Evolutionary conservation across 495 filamentous ascomycete species (phyloP), one percentile per base, ranked within the genome.

Genomic region (Tuber magnatum): DNA sequence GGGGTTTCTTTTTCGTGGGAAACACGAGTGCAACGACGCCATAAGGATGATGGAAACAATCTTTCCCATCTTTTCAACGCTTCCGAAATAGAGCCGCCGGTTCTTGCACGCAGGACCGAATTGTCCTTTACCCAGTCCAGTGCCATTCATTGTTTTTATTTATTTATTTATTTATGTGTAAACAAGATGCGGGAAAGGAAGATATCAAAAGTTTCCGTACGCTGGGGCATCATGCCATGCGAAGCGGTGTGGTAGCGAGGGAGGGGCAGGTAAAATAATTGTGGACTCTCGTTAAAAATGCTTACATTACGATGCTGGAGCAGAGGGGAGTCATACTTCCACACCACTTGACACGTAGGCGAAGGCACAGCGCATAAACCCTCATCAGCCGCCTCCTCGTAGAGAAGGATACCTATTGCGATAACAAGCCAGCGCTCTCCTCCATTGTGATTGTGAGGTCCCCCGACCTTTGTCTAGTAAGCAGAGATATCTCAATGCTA

Each of bases 291-390:
- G 74, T 76, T 68, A 69, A 77, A 14, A 16, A 28, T 32, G 51
- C 51, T 61, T 61, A 61, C 51, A 61, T 28, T 32, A 32, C 51
- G 51, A 42, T 68, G 61, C 68, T 51, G 77, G 71, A 72, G 76
- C 70, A 68, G 70, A 35, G 61, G 74, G 77, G 78, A 80, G 78
- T 80, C 78, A 80, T 80, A 77, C 74, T 74, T 80, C 69, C 77
- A 80, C 78, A 80, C 72, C 77, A 74, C 78, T 80, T 80, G 78
- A 80, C 78, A 80, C 78, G 78, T 80, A 80, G 75, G 78, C 78
- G 78, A 80, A 74, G 74, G 76, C 76, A 79, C 77, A 79, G 76
- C 76, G 72, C 77, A 79, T 79, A 79, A 78, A 72, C 76, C 72
- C 74, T 35, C 72, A 75, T 70, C 77, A 79, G 76, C 77, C 76